Base-by-base conservation (phyloP, 2,329 filamentous ascomycete genomes). In the Aspergillus candidus region DNA sequence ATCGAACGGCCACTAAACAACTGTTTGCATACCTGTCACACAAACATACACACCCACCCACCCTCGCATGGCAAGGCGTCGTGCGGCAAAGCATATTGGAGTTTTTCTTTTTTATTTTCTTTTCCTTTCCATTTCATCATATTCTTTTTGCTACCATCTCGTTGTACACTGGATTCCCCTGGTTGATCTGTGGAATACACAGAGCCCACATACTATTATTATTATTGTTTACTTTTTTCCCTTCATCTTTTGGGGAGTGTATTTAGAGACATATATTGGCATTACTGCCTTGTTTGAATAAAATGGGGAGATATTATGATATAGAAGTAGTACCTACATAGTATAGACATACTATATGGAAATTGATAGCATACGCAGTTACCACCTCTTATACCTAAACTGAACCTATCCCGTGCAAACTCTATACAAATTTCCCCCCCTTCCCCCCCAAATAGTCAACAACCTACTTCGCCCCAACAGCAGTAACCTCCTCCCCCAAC, bases 401-500 rank as follows among this genome's bases (percentile, higher is more conserved):
- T n/a, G n/a, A n/a, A n/a, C n/a, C n/a, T n/a, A n/a, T n/a, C n/a
- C n/a, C n/a, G n/a, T n/a, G n/a, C n/a, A n/a, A n/a, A n/a, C n/a
- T n/a, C n/a, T n/a, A n/a, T n/a, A n/a, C n/a, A n/a, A n/a, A n/a
- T n/a, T n/a, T n/a, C n/a, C n/a, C n/a, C n/a, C n/a, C n/a, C n/a
- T n/a, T n/a, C n/a, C n/a, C n/a, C n/a, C n/a, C n/a, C n/a, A n/a
- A n/a, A n/a, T n/a, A n/a, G n/a, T n/a, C n/a, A n/a, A n/a, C n/a
- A n/a, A n/a, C n/a, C n/a, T 41, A 46, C 39, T 35, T 42, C n/a
- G 18, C 52, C 47, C 46, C 49, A 34, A 56, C 61, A 43, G 59
- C 62, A 35, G 43, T 53, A 38, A 95, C 88, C 71, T 95, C 90
- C 57, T 93, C 80, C 34, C 84, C 84, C 56, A 86, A 70, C 4